Conservation (phyloP, 2,329 filamentous ascomycete genomes). For the Grosmannia huntii region DNA sequence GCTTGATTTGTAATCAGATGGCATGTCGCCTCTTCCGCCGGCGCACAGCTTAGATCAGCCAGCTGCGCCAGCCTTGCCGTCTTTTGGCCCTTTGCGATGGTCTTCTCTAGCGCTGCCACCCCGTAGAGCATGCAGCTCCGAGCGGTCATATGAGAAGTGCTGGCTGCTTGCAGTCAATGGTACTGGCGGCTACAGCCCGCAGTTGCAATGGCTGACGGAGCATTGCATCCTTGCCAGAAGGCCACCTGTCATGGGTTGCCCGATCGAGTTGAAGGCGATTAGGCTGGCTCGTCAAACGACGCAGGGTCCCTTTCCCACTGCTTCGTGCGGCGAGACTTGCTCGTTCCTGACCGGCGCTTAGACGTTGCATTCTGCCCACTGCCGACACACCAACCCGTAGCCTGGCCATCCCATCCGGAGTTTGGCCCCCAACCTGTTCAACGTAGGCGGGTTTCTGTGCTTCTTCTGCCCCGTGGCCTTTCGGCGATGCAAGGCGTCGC, state of each 20-base stretch:
- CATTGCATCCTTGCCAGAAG: not conserved
- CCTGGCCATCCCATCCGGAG: not conserved
- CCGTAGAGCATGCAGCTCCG: not conserved
- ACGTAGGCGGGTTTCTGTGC: not conserved
- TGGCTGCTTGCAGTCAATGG: not conserved
- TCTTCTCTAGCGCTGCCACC: not conserved
- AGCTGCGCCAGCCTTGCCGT: not conserved
- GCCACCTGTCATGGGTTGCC: not conserved
- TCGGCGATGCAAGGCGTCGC: not conserved
- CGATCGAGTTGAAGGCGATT: no score
- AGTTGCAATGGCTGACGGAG: not conserved
- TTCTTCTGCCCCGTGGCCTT: not conserved
- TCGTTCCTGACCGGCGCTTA: not conserved
- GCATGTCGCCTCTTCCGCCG: no score
- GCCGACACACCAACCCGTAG: not conserved
- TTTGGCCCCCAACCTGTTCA: not conserved
- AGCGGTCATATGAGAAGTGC: not conserved
- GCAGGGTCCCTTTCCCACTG: not conserved
- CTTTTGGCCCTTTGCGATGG: no score
- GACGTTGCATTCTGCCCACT: not conserved
- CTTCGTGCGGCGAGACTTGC: not conserved
- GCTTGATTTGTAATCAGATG: not conserved
- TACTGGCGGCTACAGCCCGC: not conserved
- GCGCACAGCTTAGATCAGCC: no score
- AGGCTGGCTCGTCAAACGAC: not conserved